These are phyloP conservation scores for Pichia rugopelliculosa DNA, from an alignment of 805 yeast genomes.

Conservation along the genomic window DNA sequence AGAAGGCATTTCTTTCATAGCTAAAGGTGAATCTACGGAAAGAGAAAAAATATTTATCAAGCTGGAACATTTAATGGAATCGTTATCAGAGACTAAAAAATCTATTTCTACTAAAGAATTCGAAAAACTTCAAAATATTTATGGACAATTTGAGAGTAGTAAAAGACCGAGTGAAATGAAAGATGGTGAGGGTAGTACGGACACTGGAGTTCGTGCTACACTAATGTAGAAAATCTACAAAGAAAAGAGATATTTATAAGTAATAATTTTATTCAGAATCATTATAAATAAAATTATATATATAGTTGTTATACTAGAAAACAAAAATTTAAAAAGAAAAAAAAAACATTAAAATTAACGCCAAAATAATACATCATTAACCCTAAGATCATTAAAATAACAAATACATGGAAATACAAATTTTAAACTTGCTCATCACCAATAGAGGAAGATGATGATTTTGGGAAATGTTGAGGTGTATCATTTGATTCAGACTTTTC, in stretches of 20 bases:
- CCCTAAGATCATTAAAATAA: background rate
- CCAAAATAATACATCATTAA: background rate
- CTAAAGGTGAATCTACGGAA: conserved; percentile 24
- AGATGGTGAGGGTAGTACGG: conserved; percentile 69
- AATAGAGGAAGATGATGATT: background rate
- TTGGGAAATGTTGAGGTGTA: background rate
- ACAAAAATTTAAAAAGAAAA: background rate
- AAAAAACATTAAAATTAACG: background rate
- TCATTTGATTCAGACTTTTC: background rate
- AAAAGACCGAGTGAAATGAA: conserved; percentile 82
- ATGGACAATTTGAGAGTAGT: conserved; percentile 57
- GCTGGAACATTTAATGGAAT: conserved; percentile 48
- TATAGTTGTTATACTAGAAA: background rate
- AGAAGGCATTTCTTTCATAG: background rate
- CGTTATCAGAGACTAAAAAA: conserved; percentile 76
- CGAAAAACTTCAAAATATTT: conserved; percentile 53
- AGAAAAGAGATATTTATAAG: too few relatives aligned
- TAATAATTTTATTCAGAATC: background rate
- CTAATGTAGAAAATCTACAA: conserved; percentile 46
- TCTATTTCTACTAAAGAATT: conserved; percentile 75
- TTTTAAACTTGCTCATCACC: background rate
- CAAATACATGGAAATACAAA: background rate
- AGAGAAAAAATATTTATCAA: conserved; percentile 38
- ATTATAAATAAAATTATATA: background rate
- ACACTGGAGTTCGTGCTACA: conserved; percentile 79